A percentile compares a stretch with the other conserved stretches of the same genome.
These are phyloP conservation scores for Daldinia vernicosa DNA, from an alignment of 495 filamentous ascomycete genomes.

Conservation along the genomic window DNA sequence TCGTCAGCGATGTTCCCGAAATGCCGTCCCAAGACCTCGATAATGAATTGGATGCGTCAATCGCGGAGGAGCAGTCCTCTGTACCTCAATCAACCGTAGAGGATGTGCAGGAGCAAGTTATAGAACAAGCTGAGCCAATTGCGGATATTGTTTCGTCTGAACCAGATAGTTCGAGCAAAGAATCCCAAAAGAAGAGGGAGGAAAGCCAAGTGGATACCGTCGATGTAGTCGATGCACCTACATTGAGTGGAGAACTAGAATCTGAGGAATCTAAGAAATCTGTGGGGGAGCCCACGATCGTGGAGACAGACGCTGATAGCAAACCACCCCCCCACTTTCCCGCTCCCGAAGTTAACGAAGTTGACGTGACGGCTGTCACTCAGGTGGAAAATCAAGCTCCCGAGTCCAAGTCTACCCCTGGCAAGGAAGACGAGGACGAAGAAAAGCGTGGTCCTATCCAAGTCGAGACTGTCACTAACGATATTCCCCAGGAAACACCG, in stretches of 20 bases:
- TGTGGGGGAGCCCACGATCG: slow-evolving; percentile 15
- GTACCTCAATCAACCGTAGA: slow-evolving; percentile 17
- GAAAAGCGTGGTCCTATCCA: slow-evolving; percentile 31
- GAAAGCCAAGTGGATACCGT: neutral
- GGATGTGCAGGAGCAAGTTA: slow-evolving; percentile 10
- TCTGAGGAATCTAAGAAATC: slow-evolving; percentile 19
- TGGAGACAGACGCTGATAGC: slow-evolving; percentile 19
- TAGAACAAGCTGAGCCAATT: slow-evolving; percentile 15
- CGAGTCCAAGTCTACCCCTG: slow-evolving; percentile 17
- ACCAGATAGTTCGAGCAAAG: slow-evolving; percentile 24
- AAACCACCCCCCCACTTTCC: slow-evolving; percentile 13
- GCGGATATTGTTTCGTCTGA: slow-evolving; percentile 14
- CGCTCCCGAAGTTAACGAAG: slow-evolving; percentile 2
- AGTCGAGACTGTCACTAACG: slow-evolving; percentile 10
- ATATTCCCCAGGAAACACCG: slow-evolving; percentile 10
- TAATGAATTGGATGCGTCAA: slow-evolving; percentile 17
- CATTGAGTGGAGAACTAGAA: slow-evolving; percentile 14
- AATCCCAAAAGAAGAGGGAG: slow-evolving; percentile 32
- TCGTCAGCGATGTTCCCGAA: slow-evolving; percentile 13
- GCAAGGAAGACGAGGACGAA: slow-evolving; percentile 26
- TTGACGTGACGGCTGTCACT: slow-evolving; percentile 12
- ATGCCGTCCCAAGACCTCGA: slow-evolving; percentile 1
- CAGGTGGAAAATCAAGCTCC: slow-evolving; percentile 15
- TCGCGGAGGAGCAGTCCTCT: slow-evolving; percentile 17
- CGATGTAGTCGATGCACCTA: slow-evolving; percentile 4